These are phyloP conservation scores for Eimeria praecox DNA, from an alignment of 169 alveolate species.

Conservation along the genomic window DNA sequence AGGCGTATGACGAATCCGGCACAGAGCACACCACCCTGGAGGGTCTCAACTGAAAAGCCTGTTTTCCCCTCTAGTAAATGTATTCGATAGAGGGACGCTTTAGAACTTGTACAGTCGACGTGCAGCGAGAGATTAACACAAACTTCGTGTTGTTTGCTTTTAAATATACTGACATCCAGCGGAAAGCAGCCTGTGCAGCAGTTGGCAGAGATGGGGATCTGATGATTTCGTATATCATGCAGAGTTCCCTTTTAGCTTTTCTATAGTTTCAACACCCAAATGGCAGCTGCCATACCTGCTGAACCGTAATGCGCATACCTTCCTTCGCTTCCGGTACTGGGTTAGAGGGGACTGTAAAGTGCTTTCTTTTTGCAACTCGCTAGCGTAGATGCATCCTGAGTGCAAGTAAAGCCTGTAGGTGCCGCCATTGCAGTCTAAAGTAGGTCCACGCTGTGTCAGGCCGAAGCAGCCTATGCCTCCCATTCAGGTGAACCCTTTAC, in stretches of 20 bases:
- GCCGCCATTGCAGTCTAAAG: background rate
- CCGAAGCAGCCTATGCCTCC: background rate
- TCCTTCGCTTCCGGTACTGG: background rate
- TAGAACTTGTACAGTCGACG: background rate
- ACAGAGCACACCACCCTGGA: conserved; percentile 46
- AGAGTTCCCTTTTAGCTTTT: background rate
- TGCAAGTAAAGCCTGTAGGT: background rate
- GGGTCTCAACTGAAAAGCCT: conserved; percentile 33
- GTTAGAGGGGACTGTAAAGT: background rate
- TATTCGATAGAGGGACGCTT: background rate
- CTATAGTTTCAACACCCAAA: background rate
- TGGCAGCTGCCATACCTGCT: background rate
- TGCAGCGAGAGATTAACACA: background rate
- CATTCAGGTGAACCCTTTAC: background rate
- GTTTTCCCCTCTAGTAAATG: background rate
- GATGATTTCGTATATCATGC: background rate
- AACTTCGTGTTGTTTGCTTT: background rate
- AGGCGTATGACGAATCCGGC: conserved; percentile 61
- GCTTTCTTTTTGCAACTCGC: background rate
- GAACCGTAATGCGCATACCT: background rate
- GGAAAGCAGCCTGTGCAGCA: background rate
- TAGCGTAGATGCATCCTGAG: background rate
- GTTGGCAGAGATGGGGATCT: background rate
- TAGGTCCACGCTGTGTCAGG: background rate
- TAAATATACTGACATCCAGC: background rate